Evolutionary conservation across 2,329 filamentous ascomycete species (phyloP), one percentile per base, ranked within the genome.

Genomic region (Chaetomium sp.): DNA sequence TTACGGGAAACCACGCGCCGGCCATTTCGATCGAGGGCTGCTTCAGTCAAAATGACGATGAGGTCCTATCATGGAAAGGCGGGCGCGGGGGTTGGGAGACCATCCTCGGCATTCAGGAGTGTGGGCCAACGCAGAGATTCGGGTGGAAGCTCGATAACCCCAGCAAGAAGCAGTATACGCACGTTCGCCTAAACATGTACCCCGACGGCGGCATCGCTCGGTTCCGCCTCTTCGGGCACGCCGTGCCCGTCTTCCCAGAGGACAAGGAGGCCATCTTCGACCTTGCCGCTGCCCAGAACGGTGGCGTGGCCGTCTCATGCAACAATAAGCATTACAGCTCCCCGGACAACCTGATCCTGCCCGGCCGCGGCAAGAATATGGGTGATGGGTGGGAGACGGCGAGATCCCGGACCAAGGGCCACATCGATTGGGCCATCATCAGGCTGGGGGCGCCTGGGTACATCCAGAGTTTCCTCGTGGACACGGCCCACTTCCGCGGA

Each of bases 301-400:
- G 91, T 50, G 91, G 87, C 38, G 85, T 93, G 29, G 91, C 90
- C 45, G 80, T 92, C 9, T 83, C 85, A 1, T 93, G 90, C 80
- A 92, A 87, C 66, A 91, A 95, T 76, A 88, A 95, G 78, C 91
- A 95, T 77, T 96, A 93, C 72, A 90, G 91, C 66, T 90, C 87
- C 45, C 92, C 90, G 75, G 87, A 91, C 74, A 93, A 94, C 77
- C 80, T 94, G 38, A 83, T 93, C n/a, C 81, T 93, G 3, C 91
- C 91, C 0, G 90, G 90, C 2, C 83, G 91, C 29, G 91, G 91
- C 50, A 87, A 89, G 75, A 90, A 95, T 77, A 95, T 95, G 91
- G 90, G 91, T 58, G 91, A 94, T 75, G 92, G 91, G 8, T 95
- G 92, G 91, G 91, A 95, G 78, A 95, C 91, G 63, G 87, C 89